A percentile compares a stretch with the other conserved stretches of the same genome.
Conservation (phyloP, 441 rosid genomes). For the Adansonia gregorii region DNA sequence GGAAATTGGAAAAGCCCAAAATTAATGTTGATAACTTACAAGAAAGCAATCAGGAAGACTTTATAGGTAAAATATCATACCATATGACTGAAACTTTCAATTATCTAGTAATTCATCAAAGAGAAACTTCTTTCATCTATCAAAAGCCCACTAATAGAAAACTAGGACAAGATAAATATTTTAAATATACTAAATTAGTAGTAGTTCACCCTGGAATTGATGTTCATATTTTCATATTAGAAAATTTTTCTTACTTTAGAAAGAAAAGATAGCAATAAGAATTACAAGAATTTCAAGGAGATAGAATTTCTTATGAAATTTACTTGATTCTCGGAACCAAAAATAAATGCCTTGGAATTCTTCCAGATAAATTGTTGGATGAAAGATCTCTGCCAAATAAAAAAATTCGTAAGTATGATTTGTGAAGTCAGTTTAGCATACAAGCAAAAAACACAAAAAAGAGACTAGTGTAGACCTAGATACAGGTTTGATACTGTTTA, state of each 20-base stretch:
- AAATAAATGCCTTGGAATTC: constrained; percentile 64
- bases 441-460: not conserved
- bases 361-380: constrained; percentile 66
- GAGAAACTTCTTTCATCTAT: not conserved
- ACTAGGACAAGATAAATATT: not conserved
- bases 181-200: not conserved
- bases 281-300: not conserved
- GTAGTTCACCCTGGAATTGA: not conserved
- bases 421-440: constrained; percentile 6
- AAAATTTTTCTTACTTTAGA: not conserved
- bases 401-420: constrained; percentile 10
- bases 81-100: not conserved
- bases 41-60: not conserved
- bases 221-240: not conserved
- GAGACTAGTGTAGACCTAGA: not conserved
- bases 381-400: constrained; percentile 75
- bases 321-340: constrained; percentile 76
- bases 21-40: not conserved
- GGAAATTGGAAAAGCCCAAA: not conserved
- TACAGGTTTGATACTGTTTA: constrained; percentile 18
- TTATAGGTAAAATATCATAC: not conserved
- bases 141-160: not conserved
- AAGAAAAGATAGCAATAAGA: not conserved
- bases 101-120: not conserved
- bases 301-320: constrained; percentile 20